Conservation (phyloP, 495 filamentous ascomycete species). For the Penicillium atrosanguineum region DNA sequence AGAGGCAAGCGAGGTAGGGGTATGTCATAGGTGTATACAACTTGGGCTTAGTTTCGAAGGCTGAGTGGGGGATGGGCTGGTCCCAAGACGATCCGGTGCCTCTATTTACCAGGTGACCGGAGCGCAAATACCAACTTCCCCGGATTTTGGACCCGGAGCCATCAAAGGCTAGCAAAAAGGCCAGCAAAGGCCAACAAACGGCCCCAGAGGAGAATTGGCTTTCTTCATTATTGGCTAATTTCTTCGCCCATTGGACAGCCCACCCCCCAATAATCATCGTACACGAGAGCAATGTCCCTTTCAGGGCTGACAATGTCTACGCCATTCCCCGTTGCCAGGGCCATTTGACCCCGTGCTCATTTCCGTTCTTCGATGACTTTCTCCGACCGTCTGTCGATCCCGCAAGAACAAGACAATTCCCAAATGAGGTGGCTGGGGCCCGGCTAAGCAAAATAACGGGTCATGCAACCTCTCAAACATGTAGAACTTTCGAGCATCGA, state of each 20-base stretch:
- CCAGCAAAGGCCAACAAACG: neutral
- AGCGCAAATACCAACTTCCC: constrained; percentile 13
- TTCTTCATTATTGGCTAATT: neutral
- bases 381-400: neutral
- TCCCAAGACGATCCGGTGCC: neutral
- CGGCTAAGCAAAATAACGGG: neutral
- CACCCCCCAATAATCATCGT: constrained; percentile 1
- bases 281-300: constrained; percentile 4
- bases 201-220: constrained; percentile 3
- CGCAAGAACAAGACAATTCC: neutral
- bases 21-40: neutral
- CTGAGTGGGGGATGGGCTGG: neutral
- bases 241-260: neutral
- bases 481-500: neutral
- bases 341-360: neutral
- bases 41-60: neutral
- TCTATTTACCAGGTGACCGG: constrained; percentile 1
- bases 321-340: neutral
- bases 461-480: neutral
- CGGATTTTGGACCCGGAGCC: constrained; percentile 20
- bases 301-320: constrained; percentile 2
- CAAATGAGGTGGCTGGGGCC: neutral
- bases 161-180: neutral
- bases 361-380: neutral
- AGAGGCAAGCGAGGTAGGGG: neutral